Evolutionary conservation across 23 red algal genomes (phyloP), one percentile per base, ranked within the genome.

Genomic region (Agarophyton chilense): DNA sequence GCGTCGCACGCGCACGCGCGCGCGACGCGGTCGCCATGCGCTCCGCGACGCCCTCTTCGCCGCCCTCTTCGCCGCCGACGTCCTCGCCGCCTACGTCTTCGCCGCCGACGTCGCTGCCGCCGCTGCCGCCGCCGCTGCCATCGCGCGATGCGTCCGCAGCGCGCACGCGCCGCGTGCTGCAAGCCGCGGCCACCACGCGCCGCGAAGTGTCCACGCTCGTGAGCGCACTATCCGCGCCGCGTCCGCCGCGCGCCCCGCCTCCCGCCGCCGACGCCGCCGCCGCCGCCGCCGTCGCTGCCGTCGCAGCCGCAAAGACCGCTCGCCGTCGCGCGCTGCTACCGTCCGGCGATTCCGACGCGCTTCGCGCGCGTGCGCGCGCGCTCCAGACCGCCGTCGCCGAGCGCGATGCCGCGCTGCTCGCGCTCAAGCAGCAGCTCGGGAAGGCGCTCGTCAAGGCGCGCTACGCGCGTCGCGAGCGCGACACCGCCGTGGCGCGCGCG

Each of bases 161-260:
- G 4, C 82, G 82, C 82, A 50, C 42, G 8, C 64, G 44, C 24
- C 62, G 67, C 22, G 58, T 66, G 25, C 82, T 87, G 43, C 22
- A 61, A 10, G 82, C 82, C 42, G 82, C 82, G 26, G 56, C 56
- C 65, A 18, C 82, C 28, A 41, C 82, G 43, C 61, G 82, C 41
- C 42, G 65, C 45, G 82, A 66, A 26, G 64, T 87, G 5, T 67
- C 82, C 10, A 53, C 82, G 26, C 50, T 74, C 29, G 64, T 87
- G 18, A 56, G 39, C 52, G 50, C 28, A 2, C 28, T 87, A 13
- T 47, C 50, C 21, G 44, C 65, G 39, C 52, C 64, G 44, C 52
- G 58, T 34, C 82, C 82, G 43, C 82, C 82, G 39, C 79, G 79
- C 79, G 79, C 79, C 51, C 79, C 79, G n/a, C n/a, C n/a, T n/a